Percentiles rank a stretch among this genome's conserved stretches.
Conservation (phyloP, 768 basidiomycete genomes). For the Sarcodon sp. region DNA sequence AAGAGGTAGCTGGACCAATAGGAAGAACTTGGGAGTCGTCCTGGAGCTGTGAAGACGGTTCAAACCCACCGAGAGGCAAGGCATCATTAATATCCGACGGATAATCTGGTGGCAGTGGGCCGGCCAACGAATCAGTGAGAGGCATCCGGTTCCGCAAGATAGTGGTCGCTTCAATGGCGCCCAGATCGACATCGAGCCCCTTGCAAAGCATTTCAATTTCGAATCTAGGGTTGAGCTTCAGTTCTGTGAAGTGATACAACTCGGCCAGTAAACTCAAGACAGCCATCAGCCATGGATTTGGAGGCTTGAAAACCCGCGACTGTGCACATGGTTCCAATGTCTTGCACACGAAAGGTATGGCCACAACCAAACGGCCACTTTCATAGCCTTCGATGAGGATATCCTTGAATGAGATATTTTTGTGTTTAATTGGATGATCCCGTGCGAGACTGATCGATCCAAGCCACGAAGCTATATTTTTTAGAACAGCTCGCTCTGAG, state of each 20-base stretch:
- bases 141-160: conserved; percentile 70
- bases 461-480: conserved; percentile 93
- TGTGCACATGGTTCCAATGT: conserved; percentile 82
- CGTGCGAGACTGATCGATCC: conserved; percentile 89
- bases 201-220: conserved; percentile 98
- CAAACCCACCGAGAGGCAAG: conserved; percentile 64
- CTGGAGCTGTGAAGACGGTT: conserved; percentile 31
- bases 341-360: conserved; percentile 97
- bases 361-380: conserved; percentile 78
- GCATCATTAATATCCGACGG: conserved; percentile 63
- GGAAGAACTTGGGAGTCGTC: conserved; percentile 50
- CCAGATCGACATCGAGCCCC: conserved; percentile 77
- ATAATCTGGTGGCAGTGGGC: conserved; percentile 65
- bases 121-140: conserved; percentile 33
- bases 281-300: conserved; percentile 98
- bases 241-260: conserved; percentile 93
- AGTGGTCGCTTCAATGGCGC: conserved; percentile 70
- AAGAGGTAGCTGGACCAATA: conserved; percentile 44
- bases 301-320: conserved; percentile 88
- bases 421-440: conserved; percentile 85
- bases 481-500: conserved; percentile 75
- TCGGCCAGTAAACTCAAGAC: conserved; percentile 86
- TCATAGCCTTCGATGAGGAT: conserved; percentile 95
- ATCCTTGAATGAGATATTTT: conserved; percentile 93
- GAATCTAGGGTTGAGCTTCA: conserved; percentile 95